Conservation (phyloP, 2,329 filamentous ascomycete genomes). For the Microsporum canis region DNA sequence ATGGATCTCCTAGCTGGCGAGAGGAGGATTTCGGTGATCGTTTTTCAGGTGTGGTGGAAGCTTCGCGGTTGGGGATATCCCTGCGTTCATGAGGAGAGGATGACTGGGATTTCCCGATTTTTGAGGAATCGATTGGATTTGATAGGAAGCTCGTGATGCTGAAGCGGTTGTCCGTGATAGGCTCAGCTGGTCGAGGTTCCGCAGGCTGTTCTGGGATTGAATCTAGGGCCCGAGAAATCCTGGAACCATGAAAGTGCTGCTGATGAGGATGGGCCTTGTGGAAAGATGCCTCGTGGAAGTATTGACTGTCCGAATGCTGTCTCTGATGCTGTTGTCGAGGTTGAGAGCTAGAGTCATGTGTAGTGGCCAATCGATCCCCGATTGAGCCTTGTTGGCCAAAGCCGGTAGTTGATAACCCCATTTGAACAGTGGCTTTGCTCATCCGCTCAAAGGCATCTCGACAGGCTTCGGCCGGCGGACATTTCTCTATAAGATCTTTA, state of each 20-base stretch:
- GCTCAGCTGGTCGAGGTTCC: background rate
- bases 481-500: slow-evolving; percentile 83
- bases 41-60: background rate
- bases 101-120: background rate
- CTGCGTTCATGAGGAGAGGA: background rate
- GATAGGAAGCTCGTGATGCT: background rate
- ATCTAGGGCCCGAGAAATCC: background rate
- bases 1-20: background rate
- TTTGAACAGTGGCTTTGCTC: slow-evolving; percentile 87
- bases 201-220: background rate
- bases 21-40: background rate
- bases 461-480: slow-evolving; percentile 87
- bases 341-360: background rate
- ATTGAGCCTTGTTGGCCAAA: slow-evolving; percentile 46
- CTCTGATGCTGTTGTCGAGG: background rate
- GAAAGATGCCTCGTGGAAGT: background rate
- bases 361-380: background rate
- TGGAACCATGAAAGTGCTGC: background rate
- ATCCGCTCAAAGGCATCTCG: slow-evolving; percentile 91
- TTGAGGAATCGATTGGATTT: background rate
- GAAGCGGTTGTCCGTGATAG: background rate
- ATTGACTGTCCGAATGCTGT: background rate
- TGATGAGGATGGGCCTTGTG: background rate
- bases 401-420: slow-evolving; percentile 78
- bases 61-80: background rate